Conservation (phyloP, 805 yeast genomes). For the Saitoella complicata region DNA sequence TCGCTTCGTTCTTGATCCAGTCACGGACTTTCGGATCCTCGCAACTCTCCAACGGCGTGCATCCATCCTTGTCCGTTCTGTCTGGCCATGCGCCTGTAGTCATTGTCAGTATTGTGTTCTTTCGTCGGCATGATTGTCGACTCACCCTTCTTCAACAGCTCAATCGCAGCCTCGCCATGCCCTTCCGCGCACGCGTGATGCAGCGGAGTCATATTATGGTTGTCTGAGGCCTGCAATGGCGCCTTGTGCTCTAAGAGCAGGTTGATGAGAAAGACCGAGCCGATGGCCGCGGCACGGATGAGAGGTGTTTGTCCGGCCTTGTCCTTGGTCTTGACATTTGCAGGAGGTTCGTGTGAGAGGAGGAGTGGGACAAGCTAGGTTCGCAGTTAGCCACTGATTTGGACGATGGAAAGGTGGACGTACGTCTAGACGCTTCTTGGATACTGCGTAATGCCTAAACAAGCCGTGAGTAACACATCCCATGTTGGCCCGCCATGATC, state of each 20-base stretch:
- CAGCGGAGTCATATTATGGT: conserved; percentile 66
- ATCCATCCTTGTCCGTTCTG: too few species aligned
- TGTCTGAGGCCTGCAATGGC: conserved; percentile 53
- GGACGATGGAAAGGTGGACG: too few species aligned
- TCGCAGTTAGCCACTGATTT: too few species aligned
- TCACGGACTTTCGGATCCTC: too few species aligned
- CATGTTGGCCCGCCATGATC: too few species aligned
- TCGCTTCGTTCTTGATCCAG: too few species aligned
- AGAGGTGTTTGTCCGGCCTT: conserved; percentile 47
- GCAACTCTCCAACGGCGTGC: too few species aligned
- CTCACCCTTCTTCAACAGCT: conserved; percentile 44
- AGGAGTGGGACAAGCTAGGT: neutral
- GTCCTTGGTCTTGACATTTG: conserved; percentile 53
- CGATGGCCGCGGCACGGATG: conserved; percentile 72
- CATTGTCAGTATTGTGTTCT: too few species aligned
- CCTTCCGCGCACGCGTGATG: conserved; percentile 91
- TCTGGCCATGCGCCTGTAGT: too few species aligned
- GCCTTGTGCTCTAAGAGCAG: conserved; percentile 37
- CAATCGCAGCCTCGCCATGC: conserved; percentile 55
- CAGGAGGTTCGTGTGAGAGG: conserved; percentile 21
- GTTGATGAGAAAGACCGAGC: conserved; percentile 41
- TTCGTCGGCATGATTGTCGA: too few species aligned
- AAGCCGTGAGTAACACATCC: too few species aligned
- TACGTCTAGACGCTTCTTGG: neutral
- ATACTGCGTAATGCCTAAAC: neutral